phyloP scores from a whole-genome alignment of 331 rosid genomes.

The Cydonia oblonga region DNA sequence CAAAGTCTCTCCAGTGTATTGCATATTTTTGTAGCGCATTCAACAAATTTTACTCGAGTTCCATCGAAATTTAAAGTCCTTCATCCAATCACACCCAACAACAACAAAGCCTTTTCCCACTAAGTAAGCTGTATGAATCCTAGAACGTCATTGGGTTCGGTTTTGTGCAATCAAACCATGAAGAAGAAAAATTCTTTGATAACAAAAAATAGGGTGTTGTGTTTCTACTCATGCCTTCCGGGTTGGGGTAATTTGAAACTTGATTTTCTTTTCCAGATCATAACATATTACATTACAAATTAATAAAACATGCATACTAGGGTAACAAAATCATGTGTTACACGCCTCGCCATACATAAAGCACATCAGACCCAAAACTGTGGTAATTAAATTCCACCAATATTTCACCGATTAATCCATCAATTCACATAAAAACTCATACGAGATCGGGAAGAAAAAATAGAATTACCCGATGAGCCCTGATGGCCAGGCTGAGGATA shows the following conservation, averaged over 20 bases:
- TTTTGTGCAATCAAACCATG: not conserved
- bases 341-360: too few species aligned
- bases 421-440: not conserved
- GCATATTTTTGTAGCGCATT: not conserved
- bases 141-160: too few species aligned
- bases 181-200: too few species aligned
- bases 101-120: too few species aligned
- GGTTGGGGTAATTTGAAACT: not conserved
- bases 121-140: too few species aligned
- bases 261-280: not conserved
- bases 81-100: not conserved
- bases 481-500: constrained; percentile 19
- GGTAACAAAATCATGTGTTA: too few species aligned
- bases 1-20: not conserved
- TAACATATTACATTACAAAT: too few species aligned
- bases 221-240: not conserved
- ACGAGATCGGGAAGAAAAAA: not conserved
- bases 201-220: not conserved
- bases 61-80: not conserved
- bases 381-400: not conserved
- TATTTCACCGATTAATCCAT: not conserved
- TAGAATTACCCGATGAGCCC: constrained; percentile 17
- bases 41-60: not conserved
- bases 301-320: not conserved
- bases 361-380: not conserved